Evolutionary conservation across 2,329 filamentous ascomycete species (phyloP), one percentile per base, ranked within the genome.

Genomic region (Fusarium musae): DNA sequence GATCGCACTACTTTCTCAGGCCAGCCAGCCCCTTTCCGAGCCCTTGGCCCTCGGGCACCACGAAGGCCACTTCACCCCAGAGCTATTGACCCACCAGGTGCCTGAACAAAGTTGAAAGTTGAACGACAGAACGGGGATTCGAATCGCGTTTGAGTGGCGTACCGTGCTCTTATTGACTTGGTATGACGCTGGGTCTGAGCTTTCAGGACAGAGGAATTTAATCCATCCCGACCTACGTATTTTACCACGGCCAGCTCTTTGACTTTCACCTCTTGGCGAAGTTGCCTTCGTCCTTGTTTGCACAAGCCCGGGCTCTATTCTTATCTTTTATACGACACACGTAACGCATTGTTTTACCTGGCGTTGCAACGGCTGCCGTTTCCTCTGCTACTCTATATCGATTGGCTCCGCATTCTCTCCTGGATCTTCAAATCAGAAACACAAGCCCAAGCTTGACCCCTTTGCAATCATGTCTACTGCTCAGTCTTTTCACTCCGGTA

Each of bases 141-240:
- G 49, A 77, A 67, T 76, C 62, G 63, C 56, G 64, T 63, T 57
- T 66, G 59, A 63, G 70, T 77, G 73, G 75, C 72, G 74, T 67
- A 66, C 66, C 65, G 65, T 74, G 52, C 74, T 71, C 71, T 42
- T 76, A 59, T 67, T 60, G 69, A 70, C 68, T 69, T 73, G 78
- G 75, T 72, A 77, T 79, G 77, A 79, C 78, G 78, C 78, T 78
- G 76, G 76, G 75, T 75, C 77, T 76, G 69, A 68, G 72, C 66
- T 77, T 69, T 59, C 63, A 73, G 59, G 69, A 66, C 76, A 76
- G 52, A 76, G 75, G 78, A 80, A 79, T 79, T 80, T 80, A 79
- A 79, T 73, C 70, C 72, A 76, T 78, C 72, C 72, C 61, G 58
- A 72, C 69, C 69, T 73, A 74, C 72, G 74, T 75, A 76, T 67